A percentile compares a stretch with the other conserved stretches of the same genome.
These are phyloP conservation scores for Dioszegia aurantiaca DNA, from an alignment of 768 basidiomycete species.

Conservation along the genomic window DNA sequence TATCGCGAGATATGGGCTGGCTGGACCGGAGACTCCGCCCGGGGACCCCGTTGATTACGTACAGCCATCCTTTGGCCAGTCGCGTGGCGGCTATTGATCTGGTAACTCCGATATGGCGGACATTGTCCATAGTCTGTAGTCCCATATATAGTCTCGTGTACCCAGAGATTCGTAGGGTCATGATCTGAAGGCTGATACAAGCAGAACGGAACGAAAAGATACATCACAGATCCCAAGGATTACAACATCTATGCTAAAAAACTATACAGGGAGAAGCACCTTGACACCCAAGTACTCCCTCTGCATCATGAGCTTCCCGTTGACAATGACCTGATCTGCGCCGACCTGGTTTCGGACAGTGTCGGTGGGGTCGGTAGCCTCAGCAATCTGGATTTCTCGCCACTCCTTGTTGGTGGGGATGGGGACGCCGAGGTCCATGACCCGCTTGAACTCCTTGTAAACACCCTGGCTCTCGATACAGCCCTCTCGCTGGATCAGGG, in stretches of 20 bases:
- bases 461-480: constrained; percentile 46
- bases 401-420: constrained; percentile 46
- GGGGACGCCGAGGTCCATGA: constrained; percentile 43
- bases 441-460: constrained; percentile 44
- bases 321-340: constrained; percentile 33
- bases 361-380: constrained; percentile 43
- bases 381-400: constrained; percentile 47
- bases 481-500: constrained; percentile 46
- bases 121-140: too few species aligned
- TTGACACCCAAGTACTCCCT: constrained; percentile 46
- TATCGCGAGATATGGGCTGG: too few species aligned
- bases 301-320: constrained; percentile 38
- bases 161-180: too few species aligned
- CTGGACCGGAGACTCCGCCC: too few species aligned
- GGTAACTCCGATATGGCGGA: too few species aligned
- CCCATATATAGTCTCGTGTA: too few species aligned
- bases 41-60: too few species aligned
- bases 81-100: too few species aligned
- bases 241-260: background rate
- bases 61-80: too few species aligned
- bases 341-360: constrained; percentile 33
- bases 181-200: background rate
- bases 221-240: background rate
- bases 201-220: background rate
- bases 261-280: constrained; percentile 43